Evolutionary conservation across 1,139 yeast genomes (phyloP), one percentile per base, ranked within the genome.

Genomic region (Debaryomycetaceae sp.): DNA sequence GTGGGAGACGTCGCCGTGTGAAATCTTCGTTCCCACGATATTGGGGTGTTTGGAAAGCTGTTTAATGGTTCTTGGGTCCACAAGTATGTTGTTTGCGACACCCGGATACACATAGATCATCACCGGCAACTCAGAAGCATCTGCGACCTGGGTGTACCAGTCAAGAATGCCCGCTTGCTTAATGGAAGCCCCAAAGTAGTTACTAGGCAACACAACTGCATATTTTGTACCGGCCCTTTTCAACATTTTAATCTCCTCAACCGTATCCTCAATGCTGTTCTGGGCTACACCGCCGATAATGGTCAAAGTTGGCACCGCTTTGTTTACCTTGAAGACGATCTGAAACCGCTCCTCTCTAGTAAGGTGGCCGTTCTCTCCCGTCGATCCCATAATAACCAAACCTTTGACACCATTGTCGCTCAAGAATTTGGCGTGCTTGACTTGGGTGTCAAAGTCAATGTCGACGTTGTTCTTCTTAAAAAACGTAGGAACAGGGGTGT

Each of bases 361-460:
- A 53, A 76, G 60, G 54, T 72, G 77, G 40, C 71, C 65, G 48
- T 73, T 67, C 55, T 77, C 81, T 35, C 81, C 82, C 34, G 69
- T 68, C 5, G 72, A 65, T 1, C 75, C 75, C 38, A 65, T 55
- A 20, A 68, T 57, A 5, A 69, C 63, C 23, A 68, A 48, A 3
- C 75, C 75, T 8, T 52, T 49, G 38, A 69, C 62, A 4, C 75
- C 73, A 42, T 57, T 58, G 0, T 55, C 48, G 23, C 62, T 46
- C 35, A 70, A 54, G 47, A 59, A 59, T 44, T 65, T 57, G 24
- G 74, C 71, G 45, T 69, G 75, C n/a, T 50, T 54, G 7, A 58
- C 54, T 50, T 69, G 73, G 22, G 73, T 57, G 2, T 57, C 63
- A 34, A 55, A 51, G 50, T 69, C 76, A 36, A 70, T 55, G 66